A percentile compares a stretch with the other conserved stretches of the same genome.
Evolutionary conservation across 2,329 filamentous ascomycete species (phyloP).

Genomic region (Venturia pyrina): DNA sequence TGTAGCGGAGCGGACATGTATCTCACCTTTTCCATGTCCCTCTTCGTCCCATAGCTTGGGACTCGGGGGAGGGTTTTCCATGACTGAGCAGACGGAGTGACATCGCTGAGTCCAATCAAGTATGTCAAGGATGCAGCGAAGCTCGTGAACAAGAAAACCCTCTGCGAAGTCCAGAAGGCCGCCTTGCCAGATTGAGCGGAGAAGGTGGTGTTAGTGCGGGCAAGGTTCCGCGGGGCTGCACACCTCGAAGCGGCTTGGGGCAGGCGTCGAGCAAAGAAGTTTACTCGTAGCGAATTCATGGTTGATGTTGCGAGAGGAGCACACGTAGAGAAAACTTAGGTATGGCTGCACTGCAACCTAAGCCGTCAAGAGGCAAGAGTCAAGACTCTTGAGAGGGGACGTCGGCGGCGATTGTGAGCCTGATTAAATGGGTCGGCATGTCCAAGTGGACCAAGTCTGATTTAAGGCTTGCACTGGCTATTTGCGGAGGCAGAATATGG

Average conservation of each 20-base stretch:
- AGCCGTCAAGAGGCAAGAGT: no score
- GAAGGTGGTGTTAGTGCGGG: conserved; percentile 5
- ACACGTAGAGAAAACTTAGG: no score
- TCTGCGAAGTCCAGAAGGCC: conserved; percentile 37
- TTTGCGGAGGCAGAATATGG: no score
- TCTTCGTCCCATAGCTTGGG: conserved; percentile 38
- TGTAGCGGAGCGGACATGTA: conserved; percentile 14
- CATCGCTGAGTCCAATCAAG: conserved; percentile 36
- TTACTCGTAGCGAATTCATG: neutral
- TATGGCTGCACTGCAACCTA: no score
- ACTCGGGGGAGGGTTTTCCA: conserved; percentile 19
- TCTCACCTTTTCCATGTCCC: conserved; percentile 40
- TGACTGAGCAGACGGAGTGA: conserved; percentile 21
- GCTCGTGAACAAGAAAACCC: conserved; percentile 38
- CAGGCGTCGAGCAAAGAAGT: neutral
- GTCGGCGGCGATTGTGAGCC: neutral
- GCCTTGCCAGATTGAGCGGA: neutral
- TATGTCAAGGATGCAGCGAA: conserved; percentile 45
- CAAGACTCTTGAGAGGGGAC: no score
- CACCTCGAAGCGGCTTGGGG: neutral
- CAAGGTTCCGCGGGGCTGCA: conserved; percentile 1
- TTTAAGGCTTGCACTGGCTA: no score
- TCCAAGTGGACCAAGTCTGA: neutral
- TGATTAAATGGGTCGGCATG: neutral
- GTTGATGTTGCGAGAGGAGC: neutral